Evolutionary conservation across 2,329 filamentous ascomycete genomes (phyloP), one percentile per base, ranked within the genome.

Genomic region (Calonectria ilicicola): DNA sequence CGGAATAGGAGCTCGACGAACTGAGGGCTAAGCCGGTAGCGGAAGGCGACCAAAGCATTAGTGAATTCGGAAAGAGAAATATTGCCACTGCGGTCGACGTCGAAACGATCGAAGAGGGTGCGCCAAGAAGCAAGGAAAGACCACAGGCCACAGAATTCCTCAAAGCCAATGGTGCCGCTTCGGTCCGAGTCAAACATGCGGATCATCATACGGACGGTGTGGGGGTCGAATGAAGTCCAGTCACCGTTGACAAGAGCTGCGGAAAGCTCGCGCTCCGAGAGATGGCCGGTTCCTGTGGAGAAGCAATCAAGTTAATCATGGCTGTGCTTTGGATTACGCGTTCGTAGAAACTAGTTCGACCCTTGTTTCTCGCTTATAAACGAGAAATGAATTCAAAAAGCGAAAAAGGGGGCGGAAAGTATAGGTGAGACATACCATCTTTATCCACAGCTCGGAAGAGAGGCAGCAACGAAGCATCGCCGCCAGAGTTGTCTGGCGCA

Each of bases 161-260:
- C 93, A 83, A 98, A 98, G 73, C 94, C 95, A 83, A 99, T 97
- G 17, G 93, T 94, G 65, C 96, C 95, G 74, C 91, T 94, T 78
- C 94, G 93, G 85, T 98, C 94, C 71, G 93, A 94, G 86, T 98
- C 96, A 85, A 99, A 99, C 97, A 99, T 98, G 82, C 96, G 94
- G 78, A 99, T 98, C 96, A 99, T 98, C 95, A 98, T 98, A 81
- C 93, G 93, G 76, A 98, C 96, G 1, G 97, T 99, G 79, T 98
- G 94, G 5, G 92, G 90, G 84, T 99, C 96, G 83, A 99, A 99
- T 5, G 95, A 91, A 1, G 95, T 95, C 91, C 95, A 98, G 88
- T 99, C 97, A 68, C 96, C 96, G 82, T 99, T 99, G 72, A 98
- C 96, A 7, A 99, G 91, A 23, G 97, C 97, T 1, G 94, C 93